Percentiles rank a stretch among this genome's conserved stretches.
phyloP scores from a whole-genome alignment of 2,329 filamentous ascomycete genomes.

The Tolypocladium sp. region DNA sequence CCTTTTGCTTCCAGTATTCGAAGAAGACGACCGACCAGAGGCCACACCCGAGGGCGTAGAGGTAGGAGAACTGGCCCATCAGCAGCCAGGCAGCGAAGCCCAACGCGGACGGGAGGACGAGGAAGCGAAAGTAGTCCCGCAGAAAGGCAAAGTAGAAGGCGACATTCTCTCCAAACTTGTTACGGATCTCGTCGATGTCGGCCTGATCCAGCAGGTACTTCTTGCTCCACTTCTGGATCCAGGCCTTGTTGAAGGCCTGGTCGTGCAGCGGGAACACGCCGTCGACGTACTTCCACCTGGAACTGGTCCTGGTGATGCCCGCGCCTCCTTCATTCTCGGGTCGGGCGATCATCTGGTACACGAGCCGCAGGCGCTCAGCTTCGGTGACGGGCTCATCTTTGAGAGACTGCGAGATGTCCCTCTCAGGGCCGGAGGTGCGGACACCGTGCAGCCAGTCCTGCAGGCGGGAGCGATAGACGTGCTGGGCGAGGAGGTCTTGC shows the following conservation, averaged over 20 bases:
- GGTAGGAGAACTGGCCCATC: conserved; percentile 73
- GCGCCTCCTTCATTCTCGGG: conserved; percentile 67
- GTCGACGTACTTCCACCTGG: conserved; percentile 64
- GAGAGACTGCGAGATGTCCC: conserved; percentile 60
- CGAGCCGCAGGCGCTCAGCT: conserved; percentile 77
- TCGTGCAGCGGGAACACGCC: conserved; percentile 76
- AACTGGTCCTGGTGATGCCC: conserved; percentile 60
- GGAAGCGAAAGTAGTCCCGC: conserved; percentile 79
- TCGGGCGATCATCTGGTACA: conserved; percentile 77
- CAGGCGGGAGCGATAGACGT: conserved; percentile 79
- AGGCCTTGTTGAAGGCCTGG: conserved; percentile 61
- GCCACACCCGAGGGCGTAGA: conserved; percentile 70
- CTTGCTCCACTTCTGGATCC: conserved; percentile 66
- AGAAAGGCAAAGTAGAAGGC: conserved; percentile 95
- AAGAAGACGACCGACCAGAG: conserved; percentile 88
- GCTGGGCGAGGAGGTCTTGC: conserved; percentile 62
- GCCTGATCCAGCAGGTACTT: conserved; percentile 58
- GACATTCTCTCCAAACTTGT: conserved; percentile 73
- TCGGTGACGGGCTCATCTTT: conserved; percentile 71
- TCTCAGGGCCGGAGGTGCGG: conserved; percentile 64
- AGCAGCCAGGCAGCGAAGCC: conserved; percentile 72
- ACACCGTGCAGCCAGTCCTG: conserved; percentile 93
- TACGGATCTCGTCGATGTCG: conserved; percentile 65
- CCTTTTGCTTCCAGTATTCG: conserved; percentile 93
- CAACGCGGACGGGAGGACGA: conserved; percentile 72